phyloP scores from a whole-genome alignment of 2,329 filamentous ascomycete genomes.

The Neofusicoccum sp. region DNA sequence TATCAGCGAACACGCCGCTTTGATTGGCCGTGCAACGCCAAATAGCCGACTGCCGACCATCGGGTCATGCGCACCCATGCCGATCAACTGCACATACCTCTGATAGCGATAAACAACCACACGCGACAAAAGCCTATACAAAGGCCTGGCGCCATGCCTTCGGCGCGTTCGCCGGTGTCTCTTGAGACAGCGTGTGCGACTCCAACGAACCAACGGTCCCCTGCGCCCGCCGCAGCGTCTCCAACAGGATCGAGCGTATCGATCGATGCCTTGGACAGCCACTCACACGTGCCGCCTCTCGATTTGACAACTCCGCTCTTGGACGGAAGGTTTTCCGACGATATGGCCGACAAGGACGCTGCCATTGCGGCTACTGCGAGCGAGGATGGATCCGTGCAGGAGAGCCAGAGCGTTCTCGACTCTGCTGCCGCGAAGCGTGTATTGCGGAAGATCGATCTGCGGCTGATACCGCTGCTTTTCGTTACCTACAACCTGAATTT shows the following conservation, averaged over 20 bases:
- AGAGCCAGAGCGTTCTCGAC: conserved; percentile 22
- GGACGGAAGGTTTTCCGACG: background rate
- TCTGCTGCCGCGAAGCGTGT: conserved; percentile 32
- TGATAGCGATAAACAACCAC: conserved; percentile 8
- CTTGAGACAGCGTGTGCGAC: background rate
- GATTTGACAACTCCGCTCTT: conserved; percentile 3
- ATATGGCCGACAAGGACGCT: background rate
- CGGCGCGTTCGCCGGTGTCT: background rate
- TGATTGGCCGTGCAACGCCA: background rate
- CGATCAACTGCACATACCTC: background rate
- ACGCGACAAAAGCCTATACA: background rate
- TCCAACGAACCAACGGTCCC: background rate
- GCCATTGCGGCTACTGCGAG: background rate
- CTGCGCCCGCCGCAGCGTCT: background rate
- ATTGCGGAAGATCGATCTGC: conserved; percentile 56
- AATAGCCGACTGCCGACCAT: conserved; percentile 10
- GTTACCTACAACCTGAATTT: conserved; percentile 60
- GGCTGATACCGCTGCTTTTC: conserved; percentile 57
- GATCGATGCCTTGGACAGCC: background rate
- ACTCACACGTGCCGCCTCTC: background rate
- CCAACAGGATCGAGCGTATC: background rate
- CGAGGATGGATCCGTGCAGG: background rate
- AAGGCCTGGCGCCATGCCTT: background rate
- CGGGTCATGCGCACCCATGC: conserved; percentile 2
- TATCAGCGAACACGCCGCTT: background rate